Conservation (phyloP, 164 flowering plant species). For the Litsea cubeba region DNA sequence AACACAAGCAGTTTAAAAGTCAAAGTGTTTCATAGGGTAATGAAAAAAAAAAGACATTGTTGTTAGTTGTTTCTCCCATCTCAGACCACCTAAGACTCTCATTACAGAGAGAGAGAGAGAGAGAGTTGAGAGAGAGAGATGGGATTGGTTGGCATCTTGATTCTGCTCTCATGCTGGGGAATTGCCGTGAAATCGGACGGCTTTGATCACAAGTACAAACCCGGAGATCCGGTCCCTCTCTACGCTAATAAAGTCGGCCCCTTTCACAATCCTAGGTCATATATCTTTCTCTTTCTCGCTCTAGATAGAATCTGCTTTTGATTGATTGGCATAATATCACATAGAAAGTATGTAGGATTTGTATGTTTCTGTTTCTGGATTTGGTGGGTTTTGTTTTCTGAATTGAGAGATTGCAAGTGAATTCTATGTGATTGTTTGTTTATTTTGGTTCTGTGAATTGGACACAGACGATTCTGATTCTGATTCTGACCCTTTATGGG, state of each 20-base stretch:
- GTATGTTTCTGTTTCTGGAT: neutral
- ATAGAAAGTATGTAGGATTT: too few relatives aligned
- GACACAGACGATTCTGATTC: too few relatives aligned
- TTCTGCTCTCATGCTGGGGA: conserved; percentile 18
- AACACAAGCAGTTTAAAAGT: too few relatives aligned
- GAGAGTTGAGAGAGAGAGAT: conserved; percentile 4
- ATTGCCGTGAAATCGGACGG: conserved; percentile 39
- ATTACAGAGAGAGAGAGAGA: neutral
- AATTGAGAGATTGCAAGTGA: too few relatives aligned
- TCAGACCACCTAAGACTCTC: too few relatives aligned
- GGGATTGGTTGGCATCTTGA: conserved; percentile 11
- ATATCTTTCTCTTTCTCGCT: neutral
- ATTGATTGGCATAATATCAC: too few relatives aligned
- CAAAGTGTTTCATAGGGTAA: too few relatives aligned
- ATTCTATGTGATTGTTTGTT: neutral
- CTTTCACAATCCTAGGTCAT: conserved; percentile 46
- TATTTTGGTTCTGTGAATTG: neutral
- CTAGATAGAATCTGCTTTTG: too few relatives aligned
- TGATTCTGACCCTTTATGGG: too few relatives aligned
- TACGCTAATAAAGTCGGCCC: conserved; percentile 78
- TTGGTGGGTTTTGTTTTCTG: neutral
- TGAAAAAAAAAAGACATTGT: too few relatives aligned
- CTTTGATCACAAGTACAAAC: conserved; percentile 55
- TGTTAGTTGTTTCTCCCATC: too few relatives aligned
- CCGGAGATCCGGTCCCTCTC: conserved; percentile 55